Base-by-base conservation (phyloP, 2,329 filamentous ascomycete species). In the Ophiostoma piceae region DNA sequence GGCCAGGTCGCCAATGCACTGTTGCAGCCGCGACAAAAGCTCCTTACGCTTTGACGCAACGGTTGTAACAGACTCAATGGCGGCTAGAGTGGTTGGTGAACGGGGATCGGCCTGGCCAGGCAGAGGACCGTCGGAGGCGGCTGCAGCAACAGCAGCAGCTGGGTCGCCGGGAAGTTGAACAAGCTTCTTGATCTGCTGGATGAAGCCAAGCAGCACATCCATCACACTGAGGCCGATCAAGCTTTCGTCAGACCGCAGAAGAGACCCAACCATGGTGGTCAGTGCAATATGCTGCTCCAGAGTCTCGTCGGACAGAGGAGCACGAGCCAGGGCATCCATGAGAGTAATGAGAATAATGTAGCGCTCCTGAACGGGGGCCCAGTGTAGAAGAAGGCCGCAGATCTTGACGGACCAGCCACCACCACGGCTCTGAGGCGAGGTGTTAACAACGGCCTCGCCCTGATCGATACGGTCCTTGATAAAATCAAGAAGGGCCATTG, bases 221-320 rank as follows among this genome's bases (percentile, higher is more conserved):
- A 98, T 98, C 68, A 98, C 91, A 77, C 94, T 97, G 65, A 99
- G 83, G 0, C 95, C 95, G 72, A 99, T 97, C 76, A 98, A 84
- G 79, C 97, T 98, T 76, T 96, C 89, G 60, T 94, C 89, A 0
- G 94, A 97, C 68, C 90, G 89, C 66, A 99, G 82, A 11, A 98
- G 84, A 72, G 91, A 92, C 72, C 92, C 88, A 71, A 97, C 88
- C 79, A 97, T 88, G 62, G 88, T 89, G 0, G 91, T 87, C 71
- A 97, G 82, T 4, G 90, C 87, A 69, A 93, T 82, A 75, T 97
- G 91, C 69, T 91, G 88, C 64, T 87, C 84, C 43, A 97, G 79
- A 60, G 88, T 88, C 11, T 90, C 87, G 75, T 94, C 91, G 6
- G 84, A 84, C 47, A 94, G 83, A 0, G 88, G 87, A 64, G 86